Evolutionary conservation across 345 rosid species (phyloP), one percentile per base, ranked within the genome.

Genomic region (Populus alba): DNA sequence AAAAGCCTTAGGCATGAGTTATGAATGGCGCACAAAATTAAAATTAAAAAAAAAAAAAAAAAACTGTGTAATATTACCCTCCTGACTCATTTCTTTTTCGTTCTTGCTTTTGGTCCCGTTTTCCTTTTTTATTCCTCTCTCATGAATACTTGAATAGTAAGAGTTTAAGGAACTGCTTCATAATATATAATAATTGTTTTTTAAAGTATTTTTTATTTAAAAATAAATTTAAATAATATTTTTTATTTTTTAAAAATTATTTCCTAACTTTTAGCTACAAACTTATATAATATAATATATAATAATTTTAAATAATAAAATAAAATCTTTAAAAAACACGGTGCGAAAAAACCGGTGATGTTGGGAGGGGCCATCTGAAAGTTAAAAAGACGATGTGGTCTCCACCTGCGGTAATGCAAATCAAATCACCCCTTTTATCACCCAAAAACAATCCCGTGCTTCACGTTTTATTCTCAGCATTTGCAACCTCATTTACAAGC

Each of bases 371-470:
- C 29, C 47, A 8, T 13, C 18, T 10, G 11, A 29, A 49, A 17
- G 39, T 22, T 17, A 3, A 74, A 76, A 61, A 68, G 27, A 76
- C 17, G 25, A 25, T 20, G 12, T 15, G n/a, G 51, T 39, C 68
- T 38, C 8, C 51, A 45, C 76, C 22, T 33, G 38, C 55, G 16
- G 76, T 59, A 35, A 61, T 1, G 62, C n/a, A 38, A 59, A 23
- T 37, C 29, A 59, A 16, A 61, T 43, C 37, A 62, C 38, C 71
- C 4, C 43, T 39, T 57, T 41, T 2, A 41, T 57, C 13, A 1
- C 6, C 25, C 72, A 11, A 43, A 15, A 45, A 37, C 47, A 41
- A 57, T 77, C 74, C 79, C 9, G 45, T 77, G 74, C 43, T 59
- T 77, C 49, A 77, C 66, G 76, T 78, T 70, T 15, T 15, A 59